These are phyloP conservation scores for Cucurbita pepo DNA, from an alignment of 306 rosid genomes.

Conservation along the genomic window DNA sequence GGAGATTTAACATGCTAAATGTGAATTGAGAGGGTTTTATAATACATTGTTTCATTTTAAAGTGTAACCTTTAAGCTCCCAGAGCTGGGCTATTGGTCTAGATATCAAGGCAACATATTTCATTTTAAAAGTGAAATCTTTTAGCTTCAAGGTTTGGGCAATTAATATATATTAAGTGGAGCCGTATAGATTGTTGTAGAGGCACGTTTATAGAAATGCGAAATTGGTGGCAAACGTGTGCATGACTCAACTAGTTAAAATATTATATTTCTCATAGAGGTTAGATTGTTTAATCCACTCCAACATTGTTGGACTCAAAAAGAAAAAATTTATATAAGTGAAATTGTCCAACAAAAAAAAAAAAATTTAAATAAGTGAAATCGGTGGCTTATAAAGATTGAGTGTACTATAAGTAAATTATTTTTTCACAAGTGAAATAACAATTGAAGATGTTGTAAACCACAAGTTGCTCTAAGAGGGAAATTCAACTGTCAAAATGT, in stretches of 20 bases:
- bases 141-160: not conserved
- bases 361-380: not conserved
- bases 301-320: not conserved
- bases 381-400: not conserved
- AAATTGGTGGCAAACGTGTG: not conserved
- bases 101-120: not conserved
- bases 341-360: too few relatives aligned
- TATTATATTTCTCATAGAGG: not conserved
- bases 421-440: not conserved
- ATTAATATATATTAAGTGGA: not conserved
- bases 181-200: not conserved
- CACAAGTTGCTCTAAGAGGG: not conserved
- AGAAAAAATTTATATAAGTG: too few relatives aligned
- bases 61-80: not conserved
- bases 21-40: not conserved
- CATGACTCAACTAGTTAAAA: not conserved
- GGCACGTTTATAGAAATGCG: not conserved
- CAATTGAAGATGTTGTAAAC: not conserved
- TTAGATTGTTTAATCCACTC: not conserved
- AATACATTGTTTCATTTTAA: not conserved
- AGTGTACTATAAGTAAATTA: not conserved
- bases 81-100: not conserved
- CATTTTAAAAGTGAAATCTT: not conserved
- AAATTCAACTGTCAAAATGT: not conserved
- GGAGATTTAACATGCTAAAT: not conserved